A percentile compares a stretch with the other conserved stretches of the same genome.
These are phyloP conservation scores for Kickxella alabastrina DNA, from an alignment of 192 early-diverging fungal genomes.

Conservation along the genomic window DNA sequence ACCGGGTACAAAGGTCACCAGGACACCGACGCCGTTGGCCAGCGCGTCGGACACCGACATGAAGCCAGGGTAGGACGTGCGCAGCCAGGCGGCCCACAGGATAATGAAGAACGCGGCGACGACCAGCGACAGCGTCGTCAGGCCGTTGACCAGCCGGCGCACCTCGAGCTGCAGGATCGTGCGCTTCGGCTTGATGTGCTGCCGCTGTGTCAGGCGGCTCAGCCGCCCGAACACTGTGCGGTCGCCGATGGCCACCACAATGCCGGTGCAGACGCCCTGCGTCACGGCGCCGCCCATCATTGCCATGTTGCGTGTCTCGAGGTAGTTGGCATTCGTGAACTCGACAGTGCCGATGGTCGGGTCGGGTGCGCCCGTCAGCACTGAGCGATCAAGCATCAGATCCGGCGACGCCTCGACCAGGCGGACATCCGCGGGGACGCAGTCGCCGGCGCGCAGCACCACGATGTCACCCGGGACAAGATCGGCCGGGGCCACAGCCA, in stretches of 20 bases:
- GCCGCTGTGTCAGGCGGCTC: conserved; percentile 52
- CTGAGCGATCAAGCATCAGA: conserved; percentile 71
- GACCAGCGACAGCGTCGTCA: conserved; percentile 54
- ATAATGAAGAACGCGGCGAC: conserved; percentile 53
- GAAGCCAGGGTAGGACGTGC: conserved; percentile 54
- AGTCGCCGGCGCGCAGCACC: conserved; percentile 59
- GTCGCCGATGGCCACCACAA: conserved; percentile 77
- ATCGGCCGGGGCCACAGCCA: conserved; percentile 50
- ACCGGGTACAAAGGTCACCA: conserved; percentile 76
- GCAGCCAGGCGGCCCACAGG: conserved; percentile 59
- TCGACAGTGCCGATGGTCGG: conserved; percentile 60
- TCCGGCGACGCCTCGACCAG: conserved; percentile 61
- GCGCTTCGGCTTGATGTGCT: conserved; percentile 24
- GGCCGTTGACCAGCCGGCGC: conserved; percentile 73
- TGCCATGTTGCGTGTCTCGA: conserved; percentile 81
- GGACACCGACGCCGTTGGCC: conserved; percentile 59
- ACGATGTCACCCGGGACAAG: conserved; percentile 79
- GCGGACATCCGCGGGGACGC: conserved; percentile 75
- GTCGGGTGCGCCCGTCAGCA: conserved; percentile 74
- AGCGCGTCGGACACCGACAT: conserved; percentile 51
- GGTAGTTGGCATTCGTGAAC: conserved; percentile 65
- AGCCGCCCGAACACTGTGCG: conserved; percentile 74
- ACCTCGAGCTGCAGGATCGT: conserved; percentile 65
- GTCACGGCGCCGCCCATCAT: conserved; percentile 70
- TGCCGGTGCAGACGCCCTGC: conserved; percentile 66